Base-by-base conservation (phyloP, 768 basidiomycete species). In the Leccinum longicurvipes region DNA sequence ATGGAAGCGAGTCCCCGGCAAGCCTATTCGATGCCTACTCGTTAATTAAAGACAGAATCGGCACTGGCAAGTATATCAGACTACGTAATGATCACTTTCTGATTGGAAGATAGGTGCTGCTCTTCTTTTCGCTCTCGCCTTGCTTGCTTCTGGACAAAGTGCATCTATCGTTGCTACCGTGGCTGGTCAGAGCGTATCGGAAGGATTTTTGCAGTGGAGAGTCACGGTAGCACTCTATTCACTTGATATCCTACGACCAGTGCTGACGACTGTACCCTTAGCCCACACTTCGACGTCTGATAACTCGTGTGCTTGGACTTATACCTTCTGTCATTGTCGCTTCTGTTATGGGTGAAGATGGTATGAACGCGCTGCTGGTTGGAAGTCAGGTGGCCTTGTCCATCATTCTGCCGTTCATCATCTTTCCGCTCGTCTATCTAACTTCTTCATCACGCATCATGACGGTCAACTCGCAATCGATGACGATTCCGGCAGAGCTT, bases 141-240 rank as follows among this genome's bases (percentile, higher is more conserved):
- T 98, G 14, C 79, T 98, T 12, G 84, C 86, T 31, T 78, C 92
- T 2, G 94, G 95, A 3, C 93, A 97, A 78, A 90, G 90, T 60
- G 90, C 95, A 0, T 89, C 88, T 8, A 81, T 97, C 49, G 87
- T 96, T 4, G 93, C 91, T 10, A 97, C 93, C 0, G 80, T 96
- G 12, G 87, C 91, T 1, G 93, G 93, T 0, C 94, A 97, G 71
- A 87, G 91, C 21, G 87, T 98, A 36, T 86, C 85, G 0, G 93
- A 97, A 71, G 93, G 94, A 0, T 93, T 94, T 71, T 78, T 96
- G 52, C 83, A 82, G 50, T 96, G 93, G 93, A 80, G 83, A 46
- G 81, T 92, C 32, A 89, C 90, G 60, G 88, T 89, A 65, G 46
- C 66, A 32, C 21, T 46, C 15, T 25, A 24, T 29, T n/a, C 17